Percentiles rank a stretch among this genome's conserved stretches.
Evolutionary conservation across 2,329 filamentous ascomycete species (phyloP).

Genomic region (Volutella citrinella): DNA sequence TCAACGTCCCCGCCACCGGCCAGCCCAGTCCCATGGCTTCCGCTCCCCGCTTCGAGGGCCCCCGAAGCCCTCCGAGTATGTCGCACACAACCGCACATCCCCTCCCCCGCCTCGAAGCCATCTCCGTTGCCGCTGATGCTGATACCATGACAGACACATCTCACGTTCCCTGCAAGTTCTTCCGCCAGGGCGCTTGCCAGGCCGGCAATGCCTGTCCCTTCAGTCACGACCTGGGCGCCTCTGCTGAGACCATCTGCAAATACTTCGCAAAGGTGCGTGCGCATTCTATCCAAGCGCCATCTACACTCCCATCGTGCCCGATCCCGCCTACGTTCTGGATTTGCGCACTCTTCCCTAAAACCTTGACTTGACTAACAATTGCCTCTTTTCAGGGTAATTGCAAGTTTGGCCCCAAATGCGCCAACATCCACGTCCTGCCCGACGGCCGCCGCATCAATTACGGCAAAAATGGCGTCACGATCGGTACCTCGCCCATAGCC

Average conservation of each 20-base stretch:
- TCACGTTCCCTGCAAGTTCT: slow-evolving; percentile 99
- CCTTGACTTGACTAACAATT: slow-evolving; percentile 16
- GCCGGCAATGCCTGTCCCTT: slow-evolving; percentile 95
- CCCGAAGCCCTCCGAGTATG: slow-evolving; percentile 61
- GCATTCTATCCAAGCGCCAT: slow-evolving; percentile 20
- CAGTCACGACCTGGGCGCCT: slow-evolving; percentile 83
- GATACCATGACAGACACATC: slow-evolving; percentile 67
- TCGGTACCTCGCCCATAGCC: slow-evolving; percentile 55
- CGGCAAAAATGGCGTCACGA: slow-evolving; percentile 65
- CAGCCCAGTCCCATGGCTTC: slow-evolving; percentile 28
- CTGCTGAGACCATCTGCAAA: slow-evolving; percentile 90
- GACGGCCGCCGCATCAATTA: slow-evolving; percentile 91
- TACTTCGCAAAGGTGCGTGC: slow-evolving; percentile 90
- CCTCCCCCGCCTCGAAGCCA: slow-evolving; percentile 8
- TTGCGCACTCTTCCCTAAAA: slow-evolving; percentile 6
- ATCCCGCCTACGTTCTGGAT: slow-evolving; percentile 5
- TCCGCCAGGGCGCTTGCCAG: slow-evolving; percentile 91
- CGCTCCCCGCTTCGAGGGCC: slow-evolving; percentile 52
- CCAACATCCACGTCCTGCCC: slow-evolving; percentile 90
- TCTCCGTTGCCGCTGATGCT: too few species aligned
- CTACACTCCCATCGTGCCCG: slow-evolving; percentile 10
- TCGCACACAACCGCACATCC: slow-evolving; percentile 24
- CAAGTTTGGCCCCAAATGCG: slow-evolving; percentile 98
- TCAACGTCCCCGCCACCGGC: slow-evolving; percentile 44
- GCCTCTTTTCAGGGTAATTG: slow-evolving; percentile 73